phyloP scores from a whole-genome alignment of 2,329 filamentous ascomycete genomes.

The Pseudogymnoascus sp. region DNA sequence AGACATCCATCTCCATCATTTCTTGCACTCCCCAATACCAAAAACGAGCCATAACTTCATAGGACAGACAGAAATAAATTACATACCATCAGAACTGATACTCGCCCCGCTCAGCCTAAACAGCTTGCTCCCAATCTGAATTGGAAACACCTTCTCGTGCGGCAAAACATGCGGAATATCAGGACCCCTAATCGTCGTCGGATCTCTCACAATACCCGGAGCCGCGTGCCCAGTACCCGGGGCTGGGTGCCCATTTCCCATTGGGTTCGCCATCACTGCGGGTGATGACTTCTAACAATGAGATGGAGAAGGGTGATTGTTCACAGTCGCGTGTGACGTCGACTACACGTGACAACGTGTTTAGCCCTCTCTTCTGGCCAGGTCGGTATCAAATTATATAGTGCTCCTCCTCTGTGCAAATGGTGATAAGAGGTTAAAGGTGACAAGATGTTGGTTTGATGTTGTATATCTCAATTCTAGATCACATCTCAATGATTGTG shows the following conservation, averaged over 20 bases:
- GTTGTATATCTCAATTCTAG: neutral
- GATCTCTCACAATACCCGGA: conserved; percentile 19
- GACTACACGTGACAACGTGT: neutral
- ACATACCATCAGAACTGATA: conserved; percentile 63
- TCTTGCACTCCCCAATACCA: neutral
- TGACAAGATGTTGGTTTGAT: neutral
- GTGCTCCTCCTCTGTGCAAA: neutral
- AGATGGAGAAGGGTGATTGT: neutral
- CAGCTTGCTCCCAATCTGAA: conserved; percentile 62
- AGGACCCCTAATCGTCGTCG: conserved; percentile 11
- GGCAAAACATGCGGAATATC: conserved; percentile 30
- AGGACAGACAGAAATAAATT: conserved; percentile 5
- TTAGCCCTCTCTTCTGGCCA: neutral
- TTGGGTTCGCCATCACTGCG: neutral
- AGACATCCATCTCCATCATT: neutral
- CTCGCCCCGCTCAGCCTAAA: conserved; percentile 63
- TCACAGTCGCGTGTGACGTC: neutral
- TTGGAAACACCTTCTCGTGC: conserved; percentile 49
- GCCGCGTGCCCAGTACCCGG: conserved; percentile 16
- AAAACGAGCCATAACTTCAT: neutral
- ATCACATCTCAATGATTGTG: neutral
- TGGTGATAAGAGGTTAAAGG: no score
- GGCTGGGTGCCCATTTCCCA: neutral
- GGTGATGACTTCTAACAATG: neutral
- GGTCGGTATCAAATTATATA: neutral